Evolutionary conservation across 805 yeast species (phyloP).

Genomic region (Yamadazyma endophytica): DNA sequence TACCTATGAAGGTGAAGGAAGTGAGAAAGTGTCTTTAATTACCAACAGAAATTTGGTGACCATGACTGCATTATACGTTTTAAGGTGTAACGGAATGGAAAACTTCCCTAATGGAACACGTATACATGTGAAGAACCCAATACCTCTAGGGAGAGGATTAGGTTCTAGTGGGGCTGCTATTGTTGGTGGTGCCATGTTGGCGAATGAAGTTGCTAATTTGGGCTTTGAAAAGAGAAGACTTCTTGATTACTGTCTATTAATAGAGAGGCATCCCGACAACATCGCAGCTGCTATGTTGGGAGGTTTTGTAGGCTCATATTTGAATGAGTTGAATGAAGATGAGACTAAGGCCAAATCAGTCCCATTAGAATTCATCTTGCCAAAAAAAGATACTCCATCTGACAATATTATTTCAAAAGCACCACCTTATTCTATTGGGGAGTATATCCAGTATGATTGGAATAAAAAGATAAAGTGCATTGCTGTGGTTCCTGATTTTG

Average conservation of each 20-base stretch:
- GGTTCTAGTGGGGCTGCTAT: slow-evolving; percentile 99
- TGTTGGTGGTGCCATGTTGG: slow-evolving; percentile 92
- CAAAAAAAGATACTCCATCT: slow-evolving; percentile 66
- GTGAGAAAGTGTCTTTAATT: slow-evolving; percentile 69
- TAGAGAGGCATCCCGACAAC: slow-evolving; percentile 97
- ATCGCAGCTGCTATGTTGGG: slow-evolving; percentile 99
- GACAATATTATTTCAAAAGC: slow-evolving; percentile 26
- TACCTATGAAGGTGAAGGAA: slow-evolving; percentile 77
- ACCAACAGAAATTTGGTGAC: slow-evolving; percentile 85
- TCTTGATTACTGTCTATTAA: slow-evolving; percentile 93
- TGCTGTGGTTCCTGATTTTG: slow-evolving; percentile 90
- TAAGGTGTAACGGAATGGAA: slow-evolving; percentile 75
- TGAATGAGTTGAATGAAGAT: slow-evolving; percentile 69
- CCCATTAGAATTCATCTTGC: slow-evolving; percentile 81
- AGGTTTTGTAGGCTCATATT: slow-evolving; percentile 93
- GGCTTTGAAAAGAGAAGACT: slow-evolving; percentile 73
- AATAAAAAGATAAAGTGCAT: slow-evolving; percentile 77
- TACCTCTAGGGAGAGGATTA: slow-evolving; percentile 93
- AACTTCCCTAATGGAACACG: slow-evolving; percentile 81
- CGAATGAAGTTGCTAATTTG: slow-evolving; percentile 76
- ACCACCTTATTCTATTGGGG: slow-evolving; percentile 87
- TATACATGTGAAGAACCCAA: slow-evolving; percentile 80
- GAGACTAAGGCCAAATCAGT: slow-evolving; percentile 67
- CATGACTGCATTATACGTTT: slow-evolving; percentile 85
- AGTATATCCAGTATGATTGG: slow-evolving; percentile 84